Evolutionary conservation across 768 basidiomycete species (phyloP).

Genomic region (Boletales sp.): DNA sequence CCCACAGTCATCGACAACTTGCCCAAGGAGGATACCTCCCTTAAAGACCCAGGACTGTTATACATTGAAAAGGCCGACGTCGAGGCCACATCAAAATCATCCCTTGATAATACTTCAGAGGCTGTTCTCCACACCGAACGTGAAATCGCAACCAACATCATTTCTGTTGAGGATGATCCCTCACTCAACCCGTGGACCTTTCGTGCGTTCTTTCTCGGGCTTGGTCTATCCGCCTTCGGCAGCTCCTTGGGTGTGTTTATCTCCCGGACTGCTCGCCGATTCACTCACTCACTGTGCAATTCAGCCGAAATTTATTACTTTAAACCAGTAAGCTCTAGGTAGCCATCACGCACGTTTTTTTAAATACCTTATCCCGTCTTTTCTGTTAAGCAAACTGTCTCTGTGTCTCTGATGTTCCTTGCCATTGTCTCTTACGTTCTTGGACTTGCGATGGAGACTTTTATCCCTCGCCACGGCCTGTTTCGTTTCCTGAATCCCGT

Average conservation of each 20-base stretch:
- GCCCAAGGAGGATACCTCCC: conserved; percentile 5
- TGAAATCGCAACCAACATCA: conserved; percentile 46
- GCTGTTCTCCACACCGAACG: conserved; percentile 38
- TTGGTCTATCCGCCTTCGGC: conserved; percentile 50
- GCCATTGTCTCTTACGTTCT: conserved; percentile 48
- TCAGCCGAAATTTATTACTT: conserved; percentile 59
- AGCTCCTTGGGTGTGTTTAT: conserved; percentile 41
- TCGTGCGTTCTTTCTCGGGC: conserved; percentile 50
- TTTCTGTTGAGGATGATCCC: conserved; percentile 36
- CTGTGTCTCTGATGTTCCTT: conserved; percentile 52
- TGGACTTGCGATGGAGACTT: conserved; percentile 43
- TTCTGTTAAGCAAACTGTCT: conserved; percentile 43
- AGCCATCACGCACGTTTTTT: neutral
- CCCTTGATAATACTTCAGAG: conserved; percentile 8
- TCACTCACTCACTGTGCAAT: neutral
- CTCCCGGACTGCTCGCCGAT: neutral
- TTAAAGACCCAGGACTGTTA: neutral
- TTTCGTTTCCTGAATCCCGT: conserved; percentile 52
- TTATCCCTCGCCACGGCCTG: conserved; percentile 45
- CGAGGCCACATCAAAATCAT: conserved; percentile 17
- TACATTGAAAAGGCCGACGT: conserved; percentile 31
- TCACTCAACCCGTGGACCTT: conserved; percentile 34
- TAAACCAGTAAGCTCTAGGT: conserved; percentile 40
- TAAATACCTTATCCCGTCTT: neutral
- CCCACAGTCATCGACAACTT: neutral